Conservation (phyloP, 2,329 filamentous ascomycete genomes). For the Cladobotryum protrusum region DNA sequence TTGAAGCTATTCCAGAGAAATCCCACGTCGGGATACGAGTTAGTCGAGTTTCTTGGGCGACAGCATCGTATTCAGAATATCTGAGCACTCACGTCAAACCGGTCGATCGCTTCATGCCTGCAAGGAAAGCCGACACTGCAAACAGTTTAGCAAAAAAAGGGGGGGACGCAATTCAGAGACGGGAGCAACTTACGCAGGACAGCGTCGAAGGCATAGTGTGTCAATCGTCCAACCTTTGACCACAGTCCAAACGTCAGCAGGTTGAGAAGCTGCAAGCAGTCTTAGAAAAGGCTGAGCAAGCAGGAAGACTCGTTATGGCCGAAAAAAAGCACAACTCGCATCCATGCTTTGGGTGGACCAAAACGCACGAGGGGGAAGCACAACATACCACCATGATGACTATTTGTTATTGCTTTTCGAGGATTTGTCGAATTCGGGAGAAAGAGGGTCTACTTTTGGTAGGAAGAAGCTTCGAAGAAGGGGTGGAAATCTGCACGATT, state of each 20-base stretch:
- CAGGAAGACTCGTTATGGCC: constrained; percentile 14
- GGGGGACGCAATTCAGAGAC: not conserved
- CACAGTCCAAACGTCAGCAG: constrained; percentile 62
- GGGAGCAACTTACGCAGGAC: constrained; percentile 64
- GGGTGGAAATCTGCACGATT: not conserved
- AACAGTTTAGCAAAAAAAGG: constrained; percentile 1
- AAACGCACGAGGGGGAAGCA: constrained; percentile 5
- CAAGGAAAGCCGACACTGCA: constrained; percentile 87
- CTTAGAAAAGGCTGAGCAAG: constrained; percentile 28
- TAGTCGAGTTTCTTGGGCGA: constrained; percentile 12
- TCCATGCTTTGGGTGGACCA: not conserved
- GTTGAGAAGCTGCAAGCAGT: constrained; percentile 51
- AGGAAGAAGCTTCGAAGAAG: not conserved
- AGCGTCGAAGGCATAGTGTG: constrained; percentile 94
- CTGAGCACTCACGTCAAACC: constrained; percentile 80
- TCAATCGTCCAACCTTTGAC: constrained; percentile 82
- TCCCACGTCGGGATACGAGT: constrained; percentile 28
- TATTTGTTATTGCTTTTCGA: constrained; percentile 4
- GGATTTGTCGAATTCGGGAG: not conserved
- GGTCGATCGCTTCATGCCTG: constrained; percentile 94
- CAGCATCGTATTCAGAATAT: not conserved
- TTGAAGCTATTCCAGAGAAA: constrained; percentile 58
- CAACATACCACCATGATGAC: constrained; percentile 30
- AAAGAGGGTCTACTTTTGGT: not conserved
- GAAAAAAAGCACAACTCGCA: constrained; percentile 16